These are phyloP conservation scores for Trichosporon ovoides DNA, from an alignment of 1,284 basidiomycete species.

Conservation along the genomic window DNA sequence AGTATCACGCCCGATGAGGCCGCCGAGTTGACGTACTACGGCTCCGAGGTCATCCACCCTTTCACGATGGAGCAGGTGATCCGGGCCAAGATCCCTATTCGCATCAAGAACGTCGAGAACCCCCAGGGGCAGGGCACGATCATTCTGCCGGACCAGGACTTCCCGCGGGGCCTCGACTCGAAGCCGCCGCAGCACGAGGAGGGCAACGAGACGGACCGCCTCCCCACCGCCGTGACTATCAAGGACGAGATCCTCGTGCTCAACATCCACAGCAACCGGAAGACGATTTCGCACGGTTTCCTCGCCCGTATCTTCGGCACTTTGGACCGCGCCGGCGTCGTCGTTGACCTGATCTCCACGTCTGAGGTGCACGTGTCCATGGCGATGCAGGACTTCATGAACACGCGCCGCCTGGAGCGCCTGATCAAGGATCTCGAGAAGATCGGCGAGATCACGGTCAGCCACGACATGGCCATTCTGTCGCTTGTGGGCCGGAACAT, in stretches of 20 bases:
- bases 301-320: conserved; percentile 89
- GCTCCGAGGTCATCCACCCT: conserved; percentile 95
- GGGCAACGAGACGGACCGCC: conserved; percentile 47
- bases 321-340: conserved; percentile 84
- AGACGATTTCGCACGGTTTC: conserved; percentile 96
- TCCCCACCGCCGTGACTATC: conserved; percentile 96
- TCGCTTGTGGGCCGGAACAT: conserved; percentile 94
- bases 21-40: conserved; percentile 96
- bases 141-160: conserved; percentile 73
- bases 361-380: conserved; percentile 90
- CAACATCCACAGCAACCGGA: conserved; percentile 93
- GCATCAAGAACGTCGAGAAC: conserved; percentile 98
- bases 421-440: conserved; percentile 70
- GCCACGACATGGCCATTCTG: conserved; percentile 88
- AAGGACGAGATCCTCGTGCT: conserved; percentile 91
- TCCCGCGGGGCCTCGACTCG: conserved; percentile 29
- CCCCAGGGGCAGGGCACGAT: conserved; percentile 83
- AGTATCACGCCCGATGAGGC: conserved; percentile 97
- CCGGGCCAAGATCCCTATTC: conserved; percentile 82
- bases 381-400: conserved; percentile 53
- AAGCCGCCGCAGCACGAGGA: conserved; percentile 1
- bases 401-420: conserved; percentile 63
- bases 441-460: conserved; percentile 76
- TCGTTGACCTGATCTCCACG: conserved; percentile 95
- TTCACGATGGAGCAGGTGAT: conserved; percentile 99